These are phyloP conservation scores for Puccinia horiana DNA, from an alignment of 1,284 basidiomycete genomes.

Conservation along the genomic window DNA sequence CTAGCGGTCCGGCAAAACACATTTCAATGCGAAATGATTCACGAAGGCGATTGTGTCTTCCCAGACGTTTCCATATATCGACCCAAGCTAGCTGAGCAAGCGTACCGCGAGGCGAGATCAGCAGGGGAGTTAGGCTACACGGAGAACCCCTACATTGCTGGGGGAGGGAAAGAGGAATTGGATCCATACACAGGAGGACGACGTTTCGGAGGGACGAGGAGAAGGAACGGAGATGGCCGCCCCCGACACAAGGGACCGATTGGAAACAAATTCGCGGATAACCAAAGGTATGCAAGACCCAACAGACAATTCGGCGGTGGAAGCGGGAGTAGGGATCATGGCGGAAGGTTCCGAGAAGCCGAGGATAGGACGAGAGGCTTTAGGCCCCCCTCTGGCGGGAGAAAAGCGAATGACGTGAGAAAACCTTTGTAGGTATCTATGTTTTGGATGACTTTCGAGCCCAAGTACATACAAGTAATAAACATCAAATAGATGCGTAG, in stretches of 20 bases:
- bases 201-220: background rate
- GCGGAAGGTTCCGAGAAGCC: background rate
- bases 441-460: too few species aligned
- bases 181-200: background rate
- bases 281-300: background rate
- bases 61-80: background rate
- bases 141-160: background rate
- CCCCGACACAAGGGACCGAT: background rate
- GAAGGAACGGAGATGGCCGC: background rate
- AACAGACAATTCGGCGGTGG: too few species aligned
- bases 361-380: background rate
- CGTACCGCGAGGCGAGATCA: background rate
- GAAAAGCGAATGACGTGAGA: background rate
- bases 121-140: background rate
- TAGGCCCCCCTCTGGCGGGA: background rate
- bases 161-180: background rate
- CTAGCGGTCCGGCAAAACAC: background rate
- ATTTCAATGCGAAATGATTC: background rate
- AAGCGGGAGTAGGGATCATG: background rate
- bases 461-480: too few species aligned
- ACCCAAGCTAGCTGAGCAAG: background rate
- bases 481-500: too few species aligned
- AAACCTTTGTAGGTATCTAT: background rate
- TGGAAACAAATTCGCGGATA: background rate
- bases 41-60: background rate